phyloP scores from a whole-genome alignment of 306 rosid genomes.

The Lotus japonicus region DNA sequence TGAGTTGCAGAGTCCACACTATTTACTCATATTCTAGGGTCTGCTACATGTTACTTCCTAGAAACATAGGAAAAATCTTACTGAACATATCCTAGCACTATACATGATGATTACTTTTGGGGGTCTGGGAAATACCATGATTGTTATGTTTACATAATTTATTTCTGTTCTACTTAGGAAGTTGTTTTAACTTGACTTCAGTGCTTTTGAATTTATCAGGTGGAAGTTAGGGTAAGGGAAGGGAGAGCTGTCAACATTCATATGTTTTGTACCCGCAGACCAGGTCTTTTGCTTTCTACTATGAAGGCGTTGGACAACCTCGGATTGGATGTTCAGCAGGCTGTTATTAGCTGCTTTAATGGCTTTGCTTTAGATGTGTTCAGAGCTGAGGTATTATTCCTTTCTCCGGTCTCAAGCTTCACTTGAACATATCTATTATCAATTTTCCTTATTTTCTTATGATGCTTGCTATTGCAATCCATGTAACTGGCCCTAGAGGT shows the following conservation, averaged over 20 bases:
- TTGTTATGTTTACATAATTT: background rate
- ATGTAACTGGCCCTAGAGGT: background rate
- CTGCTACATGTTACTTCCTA: too few relatives aligned
- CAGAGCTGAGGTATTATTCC: constrained; percentile 75
- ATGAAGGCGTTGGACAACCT: constrained; percentile 87
- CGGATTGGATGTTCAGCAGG: constrained; percentile 95
- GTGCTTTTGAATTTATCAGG: constrained; percentile 41
- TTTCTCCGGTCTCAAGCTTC: constrained; percentile 11
- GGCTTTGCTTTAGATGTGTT: constrained; percentile 95
- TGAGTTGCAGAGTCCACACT: too few relatives aligned
- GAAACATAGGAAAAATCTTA: too few relatives aligned
- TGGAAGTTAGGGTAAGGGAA: constrained; percentile 84
- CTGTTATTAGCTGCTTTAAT: constrained; percentile 95
- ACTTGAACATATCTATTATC: background rate
- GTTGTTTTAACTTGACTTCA: background rate
- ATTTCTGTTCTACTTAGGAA: constrained; percentile 6
- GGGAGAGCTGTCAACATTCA: constrained; percentile 95
- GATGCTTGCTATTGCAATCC: background rate
- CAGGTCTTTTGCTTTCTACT: constrained; percentile 87
- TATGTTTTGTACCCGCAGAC: constrained; percentile 89
- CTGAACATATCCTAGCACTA: too few relatives aligned
- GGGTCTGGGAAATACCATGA: too few relatives aligned
- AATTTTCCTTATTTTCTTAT: background rate
- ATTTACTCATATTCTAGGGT: too few relatives aligned
- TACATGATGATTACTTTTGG: too few relatives aligned